phyloP scores from a whole-genome alignment of 352 stramenopile genomes.

The Phytophthora pinifolia region DNA sequence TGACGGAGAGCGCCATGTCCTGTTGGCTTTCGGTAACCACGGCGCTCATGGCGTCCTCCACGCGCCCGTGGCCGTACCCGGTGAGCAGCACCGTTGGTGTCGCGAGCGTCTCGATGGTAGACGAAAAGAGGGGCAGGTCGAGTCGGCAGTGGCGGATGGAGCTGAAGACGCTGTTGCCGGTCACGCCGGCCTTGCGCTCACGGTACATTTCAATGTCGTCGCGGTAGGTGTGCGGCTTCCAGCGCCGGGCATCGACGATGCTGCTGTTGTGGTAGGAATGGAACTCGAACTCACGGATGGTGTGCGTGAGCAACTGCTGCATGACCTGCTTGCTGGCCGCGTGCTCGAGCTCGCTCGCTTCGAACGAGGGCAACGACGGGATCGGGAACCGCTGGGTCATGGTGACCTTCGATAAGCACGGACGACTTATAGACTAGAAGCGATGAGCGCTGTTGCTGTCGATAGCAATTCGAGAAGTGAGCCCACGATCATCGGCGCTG shows the following conservation, averaged over 20 bases:
- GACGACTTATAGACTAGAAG: not conserved
- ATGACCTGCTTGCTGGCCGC: conserved; percentile 35
- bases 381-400: conserved; percentile 49
- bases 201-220: conserved; percentile 49
- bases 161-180: conserved; percentile 26
- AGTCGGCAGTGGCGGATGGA: conserved; percentile 29
- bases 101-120: conserved; percentile 32
- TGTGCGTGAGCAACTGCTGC: conserved; percentile 39
- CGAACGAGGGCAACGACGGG: conserved; percentile 36
- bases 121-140: conserved; percentile 32
- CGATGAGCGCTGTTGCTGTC: not conserved
- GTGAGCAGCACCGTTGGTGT: conserved; percentile 47
- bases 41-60: conserved; percentile 61
- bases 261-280: conserved; percentile 35
- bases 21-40: conserved; percentile 53
- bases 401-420: conserved; percentile 9
- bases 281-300: conserved; percentile 49
- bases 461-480: conserved; percentile 32
- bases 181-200: conserved; percentile 34
- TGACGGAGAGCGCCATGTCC: conserved; percentile 53
- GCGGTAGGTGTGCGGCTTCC: conserved; percentile 45
- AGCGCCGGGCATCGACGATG: conserved; percentile 38
- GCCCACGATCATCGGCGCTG: not conserved
- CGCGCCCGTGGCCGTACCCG: conserved; percentile 41
- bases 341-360: conserved; percentile 35